A percentile compares a stretch with the other conserved stretches of the same genome.
Evolutionary conservation across 23 red algal species (phyloP).

Genomic region (Gracilariopsis chorda): DNA sequence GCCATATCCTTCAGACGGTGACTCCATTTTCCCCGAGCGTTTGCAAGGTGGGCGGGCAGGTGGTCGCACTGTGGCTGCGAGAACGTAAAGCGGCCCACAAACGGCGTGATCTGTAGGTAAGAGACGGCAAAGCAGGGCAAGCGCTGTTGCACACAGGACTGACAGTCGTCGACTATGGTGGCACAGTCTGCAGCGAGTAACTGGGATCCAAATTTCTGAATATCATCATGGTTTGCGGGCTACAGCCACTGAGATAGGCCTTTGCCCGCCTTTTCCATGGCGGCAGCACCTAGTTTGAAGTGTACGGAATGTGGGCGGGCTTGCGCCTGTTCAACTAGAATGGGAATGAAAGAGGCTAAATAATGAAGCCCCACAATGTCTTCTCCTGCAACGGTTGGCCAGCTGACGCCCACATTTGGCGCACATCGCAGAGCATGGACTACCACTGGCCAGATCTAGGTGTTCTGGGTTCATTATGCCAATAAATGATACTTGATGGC

Average conservation of each 20-base stretch:
- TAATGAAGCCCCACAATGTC: too few species aligned
- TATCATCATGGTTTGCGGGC: not conserved
- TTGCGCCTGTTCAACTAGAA: not conserved
- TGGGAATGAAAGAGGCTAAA: not conserved
- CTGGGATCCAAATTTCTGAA: not conserved
- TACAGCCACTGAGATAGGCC: not conserved
- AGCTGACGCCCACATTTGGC: too few species aligned
- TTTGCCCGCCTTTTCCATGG: not conserved
- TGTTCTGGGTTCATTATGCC: too few species aligned
- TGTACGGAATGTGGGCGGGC: constrained; percentile 16
- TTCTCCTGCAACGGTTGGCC: too few species aligned
- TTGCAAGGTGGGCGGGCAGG: not conserved
- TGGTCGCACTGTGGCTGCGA: not conserved
- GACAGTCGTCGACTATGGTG: not conserved
- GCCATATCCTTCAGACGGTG: not conserved
- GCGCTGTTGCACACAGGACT: not conserved
- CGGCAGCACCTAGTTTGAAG: not conserved
- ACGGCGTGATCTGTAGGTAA: not conserved
- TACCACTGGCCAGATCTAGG: too few species aligned
- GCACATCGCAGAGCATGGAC: too few species aligned
- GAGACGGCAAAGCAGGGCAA: constrained; percentile 32
- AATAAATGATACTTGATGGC: too few species aligned
- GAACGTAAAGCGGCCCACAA: constrained; percentile 1
- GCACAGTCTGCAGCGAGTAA: not conserved
- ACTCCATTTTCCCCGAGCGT: not conserved